A percentile compares a stretch with the other conserved stretches of the same genome.
Evolutionary conservation across 768 basidiomycete genomes (phyloP).

Genomic region (Podaxis sp.): DNA sequence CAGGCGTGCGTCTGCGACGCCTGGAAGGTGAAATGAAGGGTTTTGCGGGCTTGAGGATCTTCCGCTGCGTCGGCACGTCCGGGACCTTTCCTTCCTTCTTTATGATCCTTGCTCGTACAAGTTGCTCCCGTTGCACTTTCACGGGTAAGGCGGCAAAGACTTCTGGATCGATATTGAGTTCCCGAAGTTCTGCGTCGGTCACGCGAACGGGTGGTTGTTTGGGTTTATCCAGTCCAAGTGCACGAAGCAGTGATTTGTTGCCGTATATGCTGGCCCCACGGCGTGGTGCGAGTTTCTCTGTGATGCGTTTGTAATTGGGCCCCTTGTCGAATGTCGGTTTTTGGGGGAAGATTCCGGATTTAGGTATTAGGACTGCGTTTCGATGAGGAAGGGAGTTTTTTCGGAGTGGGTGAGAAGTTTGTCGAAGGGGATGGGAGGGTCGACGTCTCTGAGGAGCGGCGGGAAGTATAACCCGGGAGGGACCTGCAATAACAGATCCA

Average conservation of each 20-base stretch:
- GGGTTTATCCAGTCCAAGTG: constrained; percentile 26
- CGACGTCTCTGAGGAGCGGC: not conserved
- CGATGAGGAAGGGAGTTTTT: not conserved
- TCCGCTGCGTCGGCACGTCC: constrained; percentile 22
- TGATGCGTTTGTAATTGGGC: constrained; percentile 51
- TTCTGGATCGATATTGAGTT: constrained; percentile 56
- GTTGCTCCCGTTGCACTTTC: constrained; percentile 69
- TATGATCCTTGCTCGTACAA: constrained; percentile 53
- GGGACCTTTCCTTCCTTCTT: constrained; percentile 38
- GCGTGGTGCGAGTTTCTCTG: constrained; percentile 44
- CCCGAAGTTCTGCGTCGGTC: constrained; percentile 51
- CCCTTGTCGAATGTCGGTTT: constrained; percentile 24
- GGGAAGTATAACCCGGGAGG: not conserved
- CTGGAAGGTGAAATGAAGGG: constrained; percentile 34
- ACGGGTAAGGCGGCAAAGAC: constrained; percentile 64
- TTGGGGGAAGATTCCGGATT: constrained; percentile 28
- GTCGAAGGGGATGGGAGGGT: not conserved
- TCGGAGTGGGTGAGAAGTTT: constrained; percentile 5
- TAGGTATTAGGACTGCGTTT: not conserved
- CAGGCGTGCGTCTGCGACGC: constrained; percentile 42
- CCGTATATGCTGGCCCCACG: constrained; percentile 28
- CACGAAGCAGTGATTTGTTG: constrained; percentile 26
- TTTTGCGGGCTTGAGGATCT: constrained; percentile 52
- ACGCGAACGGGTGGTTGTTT: constrained; percentile 36
- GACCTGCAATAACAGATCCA: not conserved